Evolutionary conservation across 345 rosid species (phyloP).

Genomic region (Leavenworthia alabamica): DNA sequence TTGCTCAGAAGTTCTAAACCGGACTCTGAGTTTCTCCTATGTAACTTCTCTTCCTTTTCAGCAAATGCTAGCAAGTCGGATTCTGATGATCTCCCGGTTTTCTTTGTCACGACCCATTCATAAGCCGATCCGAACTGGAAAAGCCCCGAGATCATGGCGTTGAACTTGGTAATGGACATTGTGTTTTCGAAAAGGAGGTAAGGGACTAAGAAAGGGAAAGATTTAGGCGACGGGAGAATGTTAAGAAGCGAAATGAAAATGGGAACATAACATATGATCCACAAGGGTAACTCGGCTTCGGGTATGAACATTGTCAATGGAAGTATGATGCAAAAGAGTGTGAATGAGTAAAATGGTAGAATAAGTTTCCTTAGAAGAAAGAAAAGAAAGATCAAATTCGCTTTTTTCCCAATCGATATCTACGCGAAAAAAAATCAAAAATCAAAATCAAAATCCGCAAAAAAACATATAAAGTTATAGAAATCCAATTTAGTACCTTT

Average conservation of each 20-base stretch:
- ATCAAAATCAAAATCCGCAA: background rate
- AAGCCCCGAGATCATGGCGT: constrained; percentile 86
- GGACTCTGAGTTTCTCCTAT: constrained; percentile 61
- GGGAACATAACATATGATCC: constrained; percentile 84
- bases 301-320: constrained; percentile 92
- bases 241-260: constrained; percentile 73
- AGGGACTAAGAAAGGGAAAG: constrained; percentile 84
- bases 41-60: constrained; percentile 70
- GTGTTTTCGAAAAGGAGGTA: constrained; percentile 88
- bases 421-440: constrained; percentile 35
- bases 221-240: constrained; percentile 75
- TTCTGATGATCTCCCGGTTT: constrained; percentile 80
- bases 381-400: constrained; percentile 75
- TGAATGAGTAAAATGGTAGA: constrained; percentile 90
- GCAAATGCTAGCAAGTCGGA: constrained; percentile 69
- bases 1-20: constrained; percentile 59
- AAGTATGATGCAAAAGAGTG: constrained; percentile 80
- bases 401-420: constrained; percentile 68
- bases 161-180: constrained; percentile 90
- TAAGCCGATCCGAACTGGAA: constrained; percentile 89
- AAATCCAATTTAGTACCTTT: constrained; percentile 39
- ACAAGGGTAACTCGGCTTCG: constrained; percentile 75
- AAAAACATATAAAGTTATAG: background rate
- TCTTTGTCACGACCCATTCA: constrained; percentile 87
- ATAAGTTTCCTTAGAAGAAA: constrained; percentile 80